Evolutionary conservation across 2,329 filamentous ascomycete genomes (phyloP).

Genomic region (Xylariaceae sp.): DNA sequence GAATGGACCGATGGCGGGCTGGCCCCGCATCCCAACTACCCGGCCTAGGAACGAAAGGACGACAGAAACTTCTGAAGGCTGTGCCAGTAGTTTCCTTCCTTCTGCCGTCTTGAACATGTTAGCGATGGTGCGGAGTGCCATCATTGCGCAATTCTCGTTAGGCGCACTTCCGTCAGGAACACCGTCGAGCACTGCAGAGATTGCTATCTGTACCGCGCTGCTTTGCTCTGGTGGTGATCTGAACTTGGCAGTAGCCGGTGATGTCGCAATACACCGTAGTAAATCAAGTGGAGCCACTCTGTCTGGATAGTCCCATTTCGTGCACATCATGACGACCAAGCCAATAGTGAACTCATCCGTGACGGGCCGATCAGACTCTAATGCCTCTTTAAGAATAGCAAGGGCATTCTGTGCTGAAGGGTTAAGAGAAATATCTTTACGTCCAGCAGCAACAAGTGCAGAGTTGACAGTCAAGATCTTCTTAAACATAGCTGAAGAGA

Average conservation of each 20-base stretch:
- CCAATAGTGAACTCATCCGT: conserved; percentile 52
- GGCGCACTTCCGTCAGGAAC: conserved; percentile 55
- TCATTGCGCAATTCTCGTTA: conserved; percentile 79
- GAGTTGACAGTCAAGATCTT: conserved; percentile 74
- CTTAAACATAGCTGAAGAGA: conserved; percentile 58
- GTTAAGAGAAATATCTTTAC: conserved; percentile 71
- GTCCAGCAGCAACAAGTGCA: conserved; percentile 63
- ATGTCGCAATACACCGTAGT: conserved; percentile 73
- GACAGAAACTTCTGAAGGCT: conserved; percentile 51
- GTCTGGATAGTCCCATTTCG: conserved; percentile 74
- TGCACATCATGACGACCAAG: conserved; percentile 67
- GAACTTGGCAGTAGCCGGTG: conserved; percentile 61
- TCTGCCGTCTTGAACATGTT: conserved; percentile 77
- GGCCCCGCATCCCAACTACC: conserved; percentile 51
- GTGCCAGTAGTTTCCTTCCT: conserved; percentile 62
- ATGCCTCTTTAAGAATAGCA: conserved; percentile 54
- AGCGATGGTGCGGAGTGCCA: conserved; percentile 73
- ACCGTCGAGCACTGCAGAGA: conserved; percentile 38
- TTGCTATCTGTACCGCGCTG: conserved; percentile 56
- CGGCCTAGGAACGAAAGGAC: conserved; percentile 61
- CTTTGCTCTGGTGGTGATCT: conserved; percentile 47
- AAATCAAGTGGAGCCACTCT: conserved; percentile 83
- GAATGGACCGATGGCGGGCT: conserved; percentile 44
- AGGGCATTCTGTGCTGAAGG: conserved; percentile 65
- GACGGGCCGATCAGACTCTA: conserved; percentile 56